Conservation (phyloP, 305 asterid species). For the Fraxinus sp. region DNA sequence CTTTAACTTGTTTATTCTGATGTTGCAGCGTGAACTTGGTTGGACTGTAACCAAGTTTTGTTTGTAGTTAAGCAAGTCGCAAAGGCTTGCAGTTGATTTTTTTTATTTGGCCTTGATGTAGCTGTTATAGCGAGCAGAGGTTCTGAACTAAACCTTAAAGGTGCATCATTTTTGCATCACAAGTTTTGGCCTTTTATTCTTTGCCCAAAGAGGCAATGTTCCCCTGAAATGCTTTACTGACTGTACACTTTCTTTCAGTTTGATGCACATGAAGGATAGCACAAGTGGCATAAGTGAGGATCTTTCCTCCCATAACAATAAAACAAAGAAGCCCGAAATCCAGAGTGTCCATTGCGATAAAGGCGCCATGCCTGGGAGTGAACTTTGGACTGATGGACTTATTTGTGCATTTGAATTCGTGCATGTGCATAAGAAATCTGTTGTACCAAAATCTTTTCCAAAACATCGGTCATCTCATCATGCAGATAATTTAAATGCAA, state of each 20-base stretch:
- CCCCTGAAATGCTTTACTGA: not conserved
- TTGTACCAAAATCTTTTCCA: constrained; percentile 37
- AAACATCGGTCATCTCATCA: constrained; percentile 35
- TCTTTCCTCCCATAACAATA: constrained; percentile 34
- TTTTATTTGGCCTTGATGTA: not conserved
- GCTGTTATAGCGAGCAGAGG: not conserved
- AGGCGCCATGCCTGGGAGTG: constrained; percentile 56
- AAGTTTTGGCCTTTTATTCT: not conserved
- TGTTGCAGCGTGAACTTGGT: not conserved
- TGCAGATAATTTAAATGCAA: constrained; percentile 26
- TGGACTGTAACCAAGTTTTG: not conserved
- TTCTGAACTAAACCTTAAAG: not conserved
- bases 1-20: not conserved
- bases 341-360: constrained; percentile 45
- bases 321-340: constrained; percentile 42
- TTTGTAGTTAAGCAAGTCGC: not conserved
- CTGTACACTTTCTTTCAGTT: constrained; percentile 8
- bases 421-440: constrained; percentile 44
- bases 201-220: not conserved
- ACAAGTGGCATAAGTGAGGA: constrained; percentile 48
- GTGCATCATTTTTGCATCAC: not conserved
- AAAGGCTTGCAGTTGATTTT: not conserved
- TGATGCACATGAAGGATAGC: constrained; percentile 24
- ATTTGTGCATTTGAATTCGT: constrained; percentile 85
- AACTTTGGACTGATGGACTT: constrained; percentile 88